Conservation (phyloP, 2,329 filamentous ascomycete species). For the Hymenoscyphus fraxineus region DNA sequence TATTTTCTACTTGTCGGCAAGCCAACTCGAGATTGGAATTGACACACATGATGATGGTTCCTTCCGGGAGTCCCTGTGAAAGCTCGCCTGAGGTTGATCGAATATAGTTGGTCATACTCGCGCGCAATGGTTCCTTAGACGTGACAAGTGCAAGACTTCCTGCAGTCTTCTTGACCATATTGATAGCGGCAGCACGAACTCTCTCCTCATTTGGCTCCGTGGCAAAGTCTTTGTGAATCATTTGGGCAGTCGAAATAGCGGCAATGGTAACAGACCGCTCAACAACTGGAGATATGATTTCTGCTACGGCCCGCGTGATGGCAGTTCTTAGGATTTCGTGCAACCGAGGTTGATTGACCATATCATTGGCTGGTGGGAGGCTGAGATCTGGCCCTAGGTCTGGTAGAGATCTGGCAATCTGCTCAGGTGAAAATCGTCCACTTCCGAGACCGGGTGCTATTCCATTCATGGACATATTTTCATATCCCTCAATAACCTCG, state of each 20-base stretch:
- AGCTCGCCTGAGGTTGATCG: constrained; percentile 65
- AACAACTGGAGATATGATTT: constrained; percentile 96
- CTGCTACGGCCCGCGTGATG: constrained; percentile 83
- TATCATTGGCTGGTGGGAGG: constrained; percentile 76
- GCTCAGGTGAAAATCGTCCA: constrained; percentile 71
- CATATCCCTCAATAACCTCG: constrained; percentile 75
- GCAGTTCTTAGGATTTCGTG: constrained; percentile 79
- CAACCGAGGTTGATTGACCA: constrained; percentile 65
- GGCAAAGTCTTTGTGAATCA: constrained; percentile 94
- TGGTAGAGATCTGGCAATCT: constrained; percentile 75
- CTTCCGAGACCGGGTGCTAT: constrained; percentile 65
- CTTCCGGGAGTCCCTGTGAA: constrained; percentile 80
- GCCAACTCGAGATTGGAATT: constrained; percentile 95
- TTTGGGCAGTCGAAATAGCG: constrained; percentile 90
- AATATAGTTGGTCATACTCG: constrained; percentile 97
- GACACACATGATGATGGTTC: constrained; percentile 96
- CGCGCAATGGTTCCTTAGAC: constrained; percentile 91
- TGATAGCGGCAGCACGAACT: constrained; percentile 80
- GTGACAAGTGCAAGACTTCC: constrained; percentile 95
- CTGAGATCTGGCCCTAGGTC: constrained; percentile 76
- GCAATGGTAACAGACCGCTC: constrained; percentile 97
- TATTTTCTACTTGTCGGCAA: constrained; percentile 90
- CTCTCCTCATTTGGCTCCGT: constrained; percentile 88
- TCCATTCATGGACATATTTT: constrained; percentile 74
- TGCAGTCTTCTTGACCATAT: constrained; percentile 91